Percentiles rank a stretch among this genome's conserved stretches.
These are phyloP conservation scores for Solanum lycopersicoides DNA, from an alignment of 257 asterid species.

Conservation along the genomic window DNA sequence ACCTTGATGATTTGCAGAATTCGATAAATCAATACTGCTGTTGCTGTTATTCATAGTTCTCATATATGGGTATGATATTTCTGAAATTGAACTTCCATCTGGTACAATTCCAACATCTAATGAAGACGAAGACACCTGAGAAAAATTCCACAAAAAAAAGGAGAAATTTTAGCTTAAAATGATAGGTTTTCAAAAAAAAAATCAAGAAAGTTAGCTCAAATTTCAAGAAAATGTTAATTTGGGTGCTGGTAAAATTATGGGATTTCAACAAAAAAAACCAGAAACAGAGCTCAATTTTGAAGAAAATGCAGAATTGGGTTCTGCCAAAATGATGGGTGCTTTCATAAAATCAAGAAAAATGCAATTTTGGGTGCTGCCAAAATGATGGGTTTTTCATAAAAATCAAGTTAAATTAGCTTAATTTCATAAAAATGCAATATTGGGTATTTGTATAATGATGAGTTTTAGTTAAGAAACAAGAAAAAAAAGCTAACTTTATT, in stretches of 20 bases:
- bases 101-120: constrained; percentile 81
- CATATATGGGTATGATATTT: constrained; percentile 37
- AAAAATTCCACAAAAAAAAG: neutral
- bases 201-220: no score
- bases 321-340: neutral
- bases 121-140: constrained; percentile 78
- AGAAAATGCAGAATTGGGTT: neutral
- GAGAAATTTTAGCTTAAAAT: neutral
- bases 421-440: neutral
- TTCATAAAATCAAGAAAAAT: neutral
- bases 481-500: neutral
- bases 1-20: constrained; percentile 7
- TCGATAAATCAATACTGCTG: constrained; percentile 9
- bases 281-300: neutral
- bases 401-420: neutral
- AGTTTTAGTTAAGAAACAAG: neutral
- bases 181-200: neutral
- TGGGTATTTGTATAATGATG: neutral
- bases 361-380: neutral
- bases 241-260: neutral
- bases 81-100: constrained; percentile 56
- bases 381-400: neutral
- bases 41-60: neutral
- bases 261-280: neutral
- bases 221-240: neutral